Base-by-base conservation (phyloP, 164 flowering plant species). In the Tetrastigma voinierianum region DNA sequence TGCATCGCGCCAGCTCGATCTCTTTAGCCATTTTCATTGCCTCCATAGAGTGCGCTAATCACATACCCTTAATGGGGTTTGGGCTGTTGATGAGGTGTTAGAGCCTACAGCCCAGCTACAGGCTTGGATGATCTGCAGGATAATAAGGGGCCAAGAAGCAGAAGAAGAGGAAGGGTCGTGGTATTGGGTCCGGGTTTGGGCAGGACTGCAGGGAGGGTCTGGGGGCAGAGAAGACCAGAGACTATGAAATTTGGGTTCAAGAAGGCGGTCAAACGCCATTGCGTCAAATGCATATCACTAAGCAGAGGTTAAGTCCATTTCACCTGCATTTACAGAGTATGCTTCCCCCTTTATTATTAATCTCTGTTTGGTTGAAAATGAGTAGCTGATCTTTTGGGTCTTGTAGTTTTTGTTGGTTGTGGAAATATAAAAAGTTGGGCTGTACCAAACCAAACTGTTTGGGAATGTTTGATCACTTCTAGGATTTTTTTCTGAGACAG, bases 181-280 rank as follows among this genome's bases (percentile, higher is more conserved):
- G 98, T 10, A 95, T 95, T 58, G 98, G 98, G 68, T 95, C 98
- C 98, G 10, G 97, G 98, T 9, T 78, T 74, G 62, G 98, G 98
- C 9, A 95, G 92, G 81, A 94, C 98, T 10, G 98, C 96, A 0
- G 98, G 97, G 9, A 73, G 96, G 98, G 98, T 16, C 97, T 91
- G 66, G 91, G 90, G 81, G 98, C 97, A 4, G 97, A 94, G 83
- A 88, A 81, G 64, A 97, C 97, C 1, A 84, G 98, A 71, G 2
- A 83, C 86, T 14, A 21, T 58, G 53, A 92, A 89, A 82, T 77
- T 87, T 21, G 98, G 98, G 0, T 95, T 95, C 58, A n/a, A n/a
- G 98, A 95, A 80, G 98, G 98, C n/a, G 97, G 98, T 0, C 98
- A 95, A 79, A 95, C 98, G 6, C 98, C 98, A 1, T 73, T 95